Percentiles rank a stretch among this genome's conserved stretches.
Conservation (phyloP, 2,329 filamentous ascomycete genomes). For the Fusarium begoniae region DNA sequence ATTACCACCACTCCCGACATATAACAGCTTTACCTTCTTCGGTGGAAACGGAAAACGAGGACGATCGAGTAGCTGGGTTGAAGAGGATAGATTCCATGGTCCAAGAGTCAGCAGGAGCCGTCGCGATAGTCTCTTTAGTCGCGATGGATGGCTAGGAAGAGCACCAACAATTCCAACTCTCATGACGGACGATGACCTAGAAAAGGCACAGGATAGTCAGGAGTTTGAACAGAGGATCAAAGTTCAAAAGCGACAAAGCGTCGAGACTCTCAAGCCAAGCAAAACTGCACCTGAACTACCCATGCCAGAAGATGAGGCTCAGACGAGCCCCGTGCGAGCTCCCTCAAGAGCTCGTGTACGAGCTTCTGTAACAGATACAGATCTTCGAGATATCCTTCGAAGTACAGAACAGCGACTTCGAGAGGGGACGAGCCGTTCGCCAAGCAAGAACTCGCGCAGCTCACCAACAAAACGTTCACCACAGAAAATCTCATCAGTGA, state of each 20-base stretch:
- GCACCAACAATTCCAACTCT: constrained; percentile 50
- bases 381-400: constrained; percentile 60
- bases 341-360: constrained; percentile 34
- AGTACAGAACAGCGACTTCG: constrained; percentile 63
- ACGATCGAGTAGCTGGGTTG: constrained; percentile 55
- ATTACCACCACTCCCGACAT: constrained; percentile 47
- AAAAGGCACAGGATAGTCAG: constrained; percentile 31
- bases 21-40: constrained; percentile 45
- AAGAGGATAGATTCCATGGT: constrained; percentile 62
- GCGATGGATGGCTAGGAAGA: constrained; percentile 48
- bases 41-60: constrained; percentile 41
- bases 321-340: constrained; percentile 14
- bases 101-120: constrained; percentile 50
- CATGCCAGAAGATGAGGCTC: constrained; percentile 16
- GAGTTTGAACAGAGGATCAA: constrained; percentile 22
- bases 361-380: constrained; percentile 53
- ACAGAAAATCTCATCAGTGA: constrained; percentile 28
- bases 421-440: constrained; percentile 48
- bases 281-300: constrained; percentile 37
- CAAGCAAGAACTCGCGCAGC: constrained; percentile 42
- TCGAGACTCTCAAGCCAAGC: constrained; percentile 25
- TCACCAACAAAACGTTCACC: constrained; percentile 32
- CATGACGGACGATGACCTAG: constrained; percentile 38
- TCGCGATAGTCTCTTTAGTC: constrained; percentile 43
- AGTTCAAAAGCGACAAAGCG: constrained; percentile 29